Percentiles rank a stretch among this genome's conserved stretches.
Conservation (phyloP, 768 basidiomycete genomes). For the Boletus fagicola region DNA sequence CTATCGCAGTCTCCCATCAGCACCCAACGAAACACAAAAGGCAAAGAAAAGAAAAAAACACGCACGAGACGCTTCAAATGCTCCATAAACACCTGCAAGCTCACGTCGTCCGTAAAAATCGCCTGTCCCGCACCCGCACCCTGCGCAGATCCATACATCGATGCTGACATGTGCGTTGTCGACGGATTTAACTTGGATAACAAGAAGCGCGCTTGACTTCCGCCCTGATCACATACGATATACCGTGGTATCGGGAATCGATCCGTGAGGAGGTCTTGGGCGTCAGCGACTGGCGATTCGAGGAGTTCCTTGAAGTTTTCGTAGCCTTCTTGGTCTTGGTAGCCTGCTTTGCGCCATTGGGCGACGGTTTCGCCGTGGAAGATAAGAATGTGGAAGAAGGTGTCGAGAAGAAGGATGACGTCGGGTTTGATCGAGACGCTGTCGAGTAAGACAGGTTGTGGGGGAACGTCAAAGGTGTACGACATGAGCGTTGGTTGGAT, state of each 20-base stretch:
- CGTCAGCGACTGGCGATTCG: slow-evolving; percentile 82
- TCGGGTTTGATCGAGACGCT: slow-evolving; percentile 97
- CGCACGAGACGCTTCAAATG: slow-evolving; percentile 89
- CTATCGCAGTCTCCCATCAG: slow-evolving; percentile 32
- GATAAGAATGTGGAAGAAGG: slow-evolving; percentile 99
- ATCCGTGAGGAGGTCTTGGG: slow-evolving; percentile 94
- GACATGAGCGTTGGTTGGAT: slow-evolving; percentile 99
- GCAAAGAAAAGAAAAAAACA: slow-evolving; percentile 9
- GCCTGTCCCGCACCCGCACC: slow-evolving; percentile 75
- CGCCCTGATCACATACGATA: slow-evolving; percentile 96
- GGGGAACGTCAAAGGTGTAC: slow-evolving; percentile 87
- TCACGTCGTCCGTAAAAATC: slow-evolving; percentile 99
- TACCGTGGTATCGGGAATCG: slow-evolving; percentile 97
- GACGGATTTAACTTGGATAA: slow-evolving; percentile 95
- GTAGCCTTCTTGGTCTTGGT: slow-evolving; percentile 98
- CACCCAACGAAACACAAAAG: not conserved
- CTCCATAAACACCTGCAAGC: slow-evolving; percentile 97
- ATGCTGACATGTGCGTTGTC: slow-evolving; percentile 92
- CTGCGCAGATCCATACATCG: slow-evolving; percentile 81
- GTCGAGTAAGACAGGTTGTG: slow-evolving; percentile 94
- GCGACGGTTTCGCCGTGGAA: slow-evolving; percentile 98
- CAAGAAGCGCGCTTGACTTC: slow-evolving; percentile 97
- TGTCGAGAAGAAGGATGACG: slow-evolving; percentile 93
- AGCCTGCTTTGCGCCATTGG: slow-evolving; percentile 97
- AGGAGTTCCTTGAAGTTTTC: slow-evolving; percentile 97